phyloP scores from a whole-genome alignment of 108 stramenopile genomes.

The Pseudonitzschia multiseries region DNA sequence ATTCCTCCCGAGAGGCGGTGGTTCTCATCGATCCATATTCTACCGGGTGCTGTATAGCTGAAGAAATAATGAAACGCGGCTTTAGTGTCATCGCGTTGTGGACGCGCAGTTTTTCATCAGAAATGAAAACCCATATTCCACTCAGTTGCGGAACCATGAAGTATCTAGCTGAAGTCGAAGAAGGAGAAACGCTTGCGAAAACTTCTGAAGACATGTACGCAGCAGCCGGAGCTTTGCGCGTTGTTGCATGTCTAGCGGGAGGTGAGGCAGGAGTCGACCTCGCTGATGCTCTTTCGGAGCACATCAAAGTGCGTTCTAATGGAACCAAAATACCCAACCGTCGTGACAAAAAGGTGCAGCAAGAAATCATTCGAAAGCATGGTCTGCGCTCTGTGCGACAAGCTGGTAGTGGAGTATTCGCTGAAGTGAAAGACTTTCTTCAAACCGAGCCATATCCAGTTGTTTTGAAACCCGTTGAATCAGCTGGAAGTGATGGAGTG shows the following conservation, averaged over 20 bases:
- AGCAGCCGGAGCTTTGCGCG: constrained; percentile 58
- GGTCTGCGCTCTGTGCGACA: constrained; percentile 89
- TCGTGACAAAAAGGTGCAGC: constrained; percentile 91
- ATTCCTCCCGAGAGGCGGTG: constrained; percentile 79
- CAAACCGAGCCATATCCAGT: constrained; percentile 73
- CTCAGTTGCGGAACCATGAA: constrained; percentile 46
- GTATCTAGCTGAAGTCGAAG: constrained; percentile 62
- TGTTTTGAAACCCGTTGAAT: constrained; percentile 92
- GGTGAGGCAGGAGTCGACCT: constrained; percentile 85
- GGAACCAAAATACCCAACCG: constrained; percentile 82
- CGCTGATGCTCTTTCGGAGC: constrained; percentile 80
- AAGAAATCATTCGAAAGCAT: constrained; percentile 74
- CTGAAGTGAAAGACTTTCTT: constrained; percentile 81
- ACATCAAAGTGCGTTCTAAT: constrained; percentile 75
- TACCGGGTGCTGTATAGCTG: constrained; percentile 79
- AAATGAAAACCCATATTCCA: constrained; percentile 80
- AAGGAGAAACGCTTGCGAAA: constrained; percentile 50
- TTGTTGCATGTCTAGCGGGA: constrained; percentile 78
- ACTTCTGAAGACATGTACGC: constrained; percentile 51
- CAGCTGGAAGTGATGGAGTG: constrained; percentile 94
- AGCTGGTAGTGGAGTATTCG: constrained; percentile 59
- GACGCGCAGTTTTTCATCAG: constrained; percentile 63
- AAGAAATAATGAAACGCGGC: constrained; percentile 73
- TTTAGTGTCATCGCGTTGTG: constrained; percentile 78
- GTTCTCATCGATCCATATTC: constrained; percentile 92